Base-by-base conservation (phyloP, 305 asterid species). In the Fraxinus ornus region DNA sequence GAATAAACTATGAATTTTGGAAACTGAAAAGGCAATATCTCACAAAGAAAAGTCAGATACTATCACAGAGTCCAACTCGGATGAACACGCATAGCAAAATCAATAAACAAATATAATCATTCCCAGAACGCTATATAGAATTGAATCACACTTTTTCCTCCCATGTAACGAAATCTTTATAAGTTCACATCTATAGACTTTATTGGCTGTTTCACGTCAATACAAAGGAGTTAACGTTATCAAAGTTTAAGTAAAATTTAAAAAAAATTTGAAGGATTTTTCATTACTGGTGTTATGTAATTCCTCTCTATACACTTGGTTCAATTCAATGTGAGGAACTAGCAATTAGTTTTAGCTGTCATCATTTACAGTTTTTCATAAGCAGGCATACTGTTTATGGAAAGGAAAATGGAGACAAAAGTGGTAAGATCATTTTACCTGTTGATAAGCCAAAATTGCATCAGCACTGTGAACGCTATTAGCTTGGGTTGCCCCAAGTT, bases 401-500 rank as follows among this genome's bases (percentile, higher is more conserved):
- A 52, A 77, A 78, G 72, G 71, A 39, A 35, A 35, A 55, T 41
- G 78, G 76, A 35, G 62, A 55, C 13, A 79, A 57, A 55, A 28
- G 75, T 33, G 55, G 57, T 9, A 71, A 71, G 62, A 78, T 55
- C 75, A 84, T 79, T 57, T 60, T 83, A 92, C 99, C 96, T 92
- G 97, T 89, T 97, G 99, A 86, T 97, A 97, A 77, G 99, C 98
- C 21, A 79, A 86, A 86, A 97, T 93, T 78, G 99, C 99, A 89
- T 97, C 98, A 78, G 97, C 93, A 86, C 99, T 97, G 88, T 94
- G 99, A 80, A 97, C 90, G 68, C 99, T 95, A 78, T 97, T 97
- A 81, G 99, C 99, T 89, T 97, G 98, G 84, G 99, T 97, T 76
- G 99, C 99, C 75, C 99, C 99, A 76, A 97, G 97, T 93, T 97